Percentiles rank a stretch among this genome's conserved stretches.
phyloP scores from a whole-genome alignment of 768 basidiomycete species.

The Mrakia frigida region DNA sequence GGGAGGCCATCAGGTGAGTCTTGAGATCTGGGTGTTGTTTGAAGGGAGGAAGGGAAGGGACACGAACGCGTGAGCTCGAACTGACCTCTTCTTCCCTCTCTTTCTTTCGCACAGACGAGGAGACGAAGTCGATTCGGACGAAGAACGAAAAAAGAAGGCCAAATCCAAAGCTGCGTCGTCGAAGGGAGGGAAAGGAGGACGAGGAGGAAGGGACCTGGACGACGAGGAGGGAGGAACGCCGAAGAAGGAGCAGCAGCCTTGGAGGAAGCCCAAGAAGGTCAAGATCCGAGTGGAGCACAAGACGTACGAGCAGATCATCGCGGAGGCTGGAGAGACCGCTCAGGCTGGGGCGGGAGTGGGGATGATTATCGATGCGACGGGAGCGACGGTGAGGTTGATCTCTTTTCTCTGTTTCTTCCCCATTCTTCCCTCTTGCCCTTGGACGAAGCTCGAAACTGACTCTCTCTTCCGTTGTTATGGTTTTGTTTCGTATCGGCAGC shows the following conservation, averaged over 20 bases:
- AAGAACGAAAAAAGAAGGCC: constrained; percentile 38
- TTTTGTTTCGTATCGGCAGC: constrained; percentile 48
- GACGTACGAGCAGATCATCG: constrained; percentile 92
- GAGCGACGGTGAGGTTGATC: constrained; percentile 65
- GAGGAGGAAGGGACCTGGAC: background rate
- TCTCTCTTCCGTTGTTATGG: background rate
- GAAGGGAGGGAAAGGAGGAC: background rate
- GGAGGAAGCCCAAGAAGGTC: constrained; percentile 71
- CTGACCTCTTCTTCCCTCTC: background rate
- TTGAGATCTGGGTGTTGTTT: background rate
- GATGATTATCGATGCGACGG: constrained; percentile 89
- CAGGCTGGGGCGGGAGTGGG: constrained; percentile 60
- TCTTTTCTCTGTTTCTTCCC: background rate
- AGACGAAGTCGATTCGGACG: background rate
- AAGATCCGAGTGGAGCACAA: constrained; percentile 87
- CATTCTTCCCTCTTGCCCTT: too few relatives aligned
- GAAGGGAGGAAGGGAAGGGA: background rate
- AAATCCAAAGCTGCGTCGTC: background rate
- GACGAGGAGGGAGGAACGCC: background rate
- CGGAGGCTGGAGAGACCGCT: constrained; percentile 53
- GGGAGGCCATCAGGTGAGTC: constrained; percentile 39
- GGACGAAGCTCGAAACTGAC: background rate
- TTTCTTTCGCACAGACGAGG: constrained; percentile 34
- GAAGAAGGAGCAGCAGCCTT: constrained; percentile 43
- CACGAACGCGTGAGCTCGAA: background rate